Evolutionary conservation across 139 green algal species (phyloP).

Genomic region (Chlorella sp.): DNA sequence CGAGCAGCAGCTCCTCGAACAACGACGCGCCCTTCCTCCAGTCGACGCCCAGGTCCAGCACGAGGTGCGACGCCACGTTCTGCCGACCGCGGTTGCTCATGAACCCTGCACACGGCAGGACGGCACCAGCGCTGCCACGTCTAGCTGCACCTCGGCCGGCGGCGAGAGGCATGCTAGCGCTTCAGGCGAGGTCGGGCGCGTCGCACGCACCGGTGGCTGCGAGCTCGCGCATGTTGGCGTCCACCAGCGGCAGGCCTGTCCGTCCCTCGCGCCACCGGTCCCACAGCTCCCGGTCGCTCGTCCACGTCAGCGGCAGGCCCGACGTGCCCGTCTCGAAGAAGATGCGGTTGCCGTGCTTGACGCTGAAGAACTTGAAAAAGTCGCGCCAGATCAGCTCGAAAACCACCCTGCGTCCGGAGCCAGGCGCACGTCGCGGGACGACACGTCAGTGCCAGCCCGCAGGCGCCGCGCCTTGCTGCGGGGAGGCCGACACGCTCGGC

Average conservation of each 20-base stretch:
- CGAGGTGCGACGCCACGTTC: conserved; percentile 86
- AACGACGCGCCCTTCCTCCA: conserved; percentile 81
- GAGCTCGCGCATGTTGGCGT: conserved; percentile 98
- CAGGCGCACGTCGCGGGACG: too few relatives aligned
- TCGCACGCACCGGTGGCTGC: conserved; percentile 58
- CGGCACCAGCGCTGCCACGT: too few relatives aligned
- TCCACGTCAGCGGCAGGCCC: conserved; percentile 1
- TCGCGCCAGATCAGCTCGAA: conserved; percentile 96
- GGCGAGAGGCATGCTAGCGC: too few relatives aligned
- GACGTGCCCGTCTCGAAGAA: conserved; percentile 66
- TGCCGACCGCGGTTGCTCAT: conserved; percentile 95
- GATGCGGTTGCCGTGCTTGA: conserved; percentile 86
- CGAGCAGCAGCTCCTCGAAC: conserved; percentile 86
- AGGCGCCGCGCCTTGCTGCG: too few relatives aligned
- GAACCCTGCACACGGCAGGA: conserved; percentile 65
- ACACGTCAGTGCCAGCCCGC: too few relatives aligned
- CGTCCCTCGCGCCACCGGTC: conserved; percentile 67
- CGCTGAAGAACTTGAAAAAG: conserved; percentile 87
- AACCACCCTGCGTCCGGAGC: conserved; percentile 39
- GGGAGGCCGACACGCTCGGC: too few relatives aligned
- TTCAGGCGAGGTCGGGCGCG: background rate
- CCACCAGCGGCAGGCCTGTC: conserved; percentile 91
- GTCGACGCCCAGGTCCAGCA: conserved; percentile 86
- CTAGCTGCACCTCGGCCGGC: too few relatives aligned
- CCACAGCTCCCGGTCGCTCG: conserved; percentile 39